Base-by-base conservation (phyloP, 2,329 filamentous ascomycete species). In the Pseudogymnoascus pannorum region DNA sequence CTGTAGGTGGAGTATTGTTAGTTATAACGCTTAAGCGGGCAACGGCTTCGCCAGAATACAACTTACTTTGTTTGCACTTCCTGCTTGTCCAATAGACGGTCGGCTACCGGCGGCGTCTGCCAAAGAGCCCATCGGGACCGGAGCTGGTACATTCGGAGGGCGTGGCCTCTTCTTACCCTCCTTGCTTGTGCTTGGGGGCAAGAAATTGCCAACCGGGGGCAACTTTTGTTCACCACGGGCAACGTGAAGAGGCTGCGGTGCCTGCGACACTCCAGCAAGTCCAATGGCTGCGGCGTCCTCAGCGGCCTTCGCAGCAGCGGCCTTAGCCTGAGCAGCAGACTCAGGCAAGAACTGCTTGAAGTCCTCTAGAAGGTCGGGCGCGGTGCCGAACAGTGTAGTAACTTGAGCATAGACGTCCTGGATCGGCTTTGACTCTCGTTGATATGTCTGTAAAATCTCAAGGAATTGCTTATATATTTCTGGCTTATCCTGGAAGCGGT, bases 401-500 rank as follows among this genome's bases (percentile, higher is more conserved):
- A 99, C 94, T 74, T 99, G 94, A 1, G 91, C 89, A 73, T 99
- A 99, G 2, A 99, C 94, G 74, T 99, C 94, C 73, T 97, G 92
- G 36, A 99, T 99, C 0, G 94, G 95, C 72, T 97, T 97, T 60
- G 94, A 96, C 74, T 99, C 94, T 62, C 94, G 86, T 75, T 99
- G 94, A 70, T 99, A 99, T 2, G 94, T 99, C 75, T 99, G 94
- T 51, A 99, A 79, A 57, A 99, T 99, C 73, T 99, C 94, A 29
- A 99, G 82, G 72, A 99, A 99, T 72, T 99, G 93, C 75, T 99
- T 99, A 79, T 99, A 99, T 65, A 99, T 97, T 73, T 99, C 94
- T 5, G 94, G 94, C 66, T 96, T 92, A 70, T 92, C 88, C 69
- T 96, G 88, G 75, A 97, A 99, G 48, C 94, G 93, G 72, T 97